Percentiles rank a stretch among this genome's conserved stretches.
phyloP scores from a whole-genome alignment of 2,329 filamentous ascomycete species.

The Aspergillus tanneri region DNA sequence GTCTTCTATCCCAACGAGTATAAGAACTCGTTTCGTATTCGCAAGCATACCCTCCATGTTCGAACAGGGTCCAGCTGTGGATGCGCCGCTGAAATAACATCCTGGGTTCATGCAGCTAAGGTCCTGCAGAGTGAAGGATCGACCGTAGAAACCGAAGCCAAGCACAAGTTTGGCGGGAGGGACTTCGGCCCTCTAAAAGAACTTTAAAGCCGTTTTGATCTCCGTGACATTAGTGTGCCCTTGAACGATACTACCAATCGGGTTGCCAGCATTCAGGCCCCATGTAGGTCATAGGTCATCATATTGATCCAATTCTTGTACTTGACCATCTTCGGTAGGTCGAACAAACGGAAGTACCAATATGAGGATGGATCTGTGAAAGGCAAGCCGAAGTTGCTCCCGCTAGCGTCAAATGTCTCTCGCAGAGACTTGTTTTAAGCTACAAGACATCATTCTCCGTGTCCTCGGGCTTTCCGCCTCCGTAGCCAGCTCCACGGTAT shows the following conservation, averaged over 20 bases:
- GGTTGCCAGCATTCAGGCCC: no score
- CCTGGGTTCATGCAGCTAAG: slow-evolving; percentile 1
- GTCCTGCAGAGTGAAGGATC: slow-evolving; percentile 3
- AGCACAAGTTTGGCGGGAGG: neutral
- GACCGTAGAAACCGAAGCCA: slow-evolving; percentile 8
- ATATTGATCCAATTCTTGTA: neutral
- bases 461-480: neutral
- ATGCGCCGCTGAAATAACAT: slow-evolving; percentile 6
- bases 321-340: neutral
- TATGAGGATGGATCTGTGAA: neutral
- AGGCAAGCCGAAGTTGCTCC: neutral
- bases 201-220: neutral
- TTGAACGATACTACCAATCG: neutral
- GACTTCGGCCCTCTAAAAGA: slow-evolving; percentile 4
- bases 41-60: slow-evolving; percentile 5
- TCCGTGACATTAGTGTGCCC: slow-evolving; percentile 1
- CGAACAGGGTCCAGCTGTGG: neutral
- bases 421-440: neutral
- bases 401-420: neutral
- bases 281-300: slow-evolving; percentile 5
- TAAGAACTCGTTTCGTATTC: no score
- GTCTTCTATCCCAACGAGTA: no score
- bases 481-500: neutral
- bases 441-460: neutral
- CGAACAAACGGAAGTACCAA: neutral